Conservation (phyloP, 2,329 filamentous ascomycete species). For the Trichoderma guizhouense region DNA sequence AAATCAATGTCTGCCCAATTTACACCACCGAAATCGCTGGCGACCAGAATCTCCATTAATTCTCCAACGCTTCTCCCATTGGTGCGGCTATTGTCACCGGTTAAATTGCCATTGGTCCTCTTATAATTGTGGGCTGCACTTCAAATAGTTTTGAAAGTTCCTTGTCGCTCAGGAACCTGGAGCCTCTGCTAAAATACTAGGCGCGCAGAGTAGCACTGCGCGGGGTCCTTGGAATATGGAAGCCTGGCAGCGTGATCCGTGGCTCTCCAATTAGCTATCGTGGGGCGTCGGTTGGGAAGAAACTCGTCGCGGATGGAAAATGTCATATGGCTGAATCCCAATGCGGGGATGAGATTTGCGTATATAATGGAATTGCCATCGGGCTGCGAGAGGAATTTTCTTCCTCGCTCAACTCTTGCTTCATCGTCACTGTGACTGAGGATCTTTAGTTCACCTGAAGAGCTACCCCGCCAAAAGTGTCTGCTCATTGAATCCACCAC, state of each 20-base stretch:
- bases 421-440: constrained; percentile 2
- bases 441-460: neutral
- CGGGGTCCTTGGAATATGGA: neutral
- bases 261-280: constrained; percentile 14
- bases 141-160: neutral
- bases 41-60: neutral
- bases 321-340: constrained; percentile 16
- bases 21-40: constrained; percentile 2
- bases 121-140: constrained; percentile 10
- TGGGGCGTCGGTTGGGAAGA: constrained; percentile 13
- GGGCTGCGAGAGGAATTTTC: neutral
- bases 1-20: neutral
- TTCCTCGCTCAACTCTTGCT: neutral
- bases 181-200: constrained; percentile 8
- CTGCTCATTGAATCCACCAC: neutral
- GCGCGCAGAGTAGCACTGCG: constrained; percentile 5
- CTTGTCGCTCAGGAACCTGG: neutral
- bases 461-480: constrained; percentile 2
- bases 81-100: constrained; percentile 16
- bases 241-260: neutral
- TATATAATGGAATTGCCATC: constrained; percentile 2
- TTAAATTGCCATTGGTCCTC: constrained; percentile 10
- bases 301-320: constrained; percentile 9
- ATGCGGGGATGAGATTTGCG: constrained; percentile 9
- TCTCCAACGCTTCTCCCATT: constrained; percentile 5